Evolutionary conservation across 2,329 filamentous ascomycete species (phyloP), one percentile per base, ranked within the genome.

Genomic region (Colletotrichum liriopes): DNA sequence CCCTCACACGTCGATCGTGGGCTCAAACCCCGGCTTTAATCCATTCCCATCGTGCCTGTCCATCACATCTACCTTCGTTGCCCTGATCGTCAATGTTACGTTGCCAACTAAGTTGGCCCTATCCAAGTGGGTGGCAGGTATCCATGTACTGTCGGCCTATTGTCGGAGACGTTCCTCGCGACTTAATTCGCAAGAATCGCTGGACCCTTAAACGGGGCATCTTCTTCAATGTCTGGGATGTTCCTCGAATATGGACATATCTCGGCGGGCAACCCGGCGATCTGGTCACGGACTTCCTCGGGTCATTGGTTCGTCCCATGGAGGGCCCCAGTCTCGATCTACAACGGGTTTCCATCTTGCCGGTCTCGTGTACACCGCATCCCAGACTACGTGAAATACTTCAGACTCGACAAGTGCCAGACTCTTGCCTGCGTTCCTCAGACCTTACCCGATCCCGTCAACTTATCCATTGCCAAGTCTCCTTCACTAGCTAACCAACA

Each of bases 121-220:
- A 69, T 64, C 52, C 65, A 64, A 72, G 69, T 56, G 69, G 65
- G 32, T 69, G 69, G 52, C 47, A n/a, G 45, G 54, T 37, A 35
- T 63, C 20, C n/a, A 37, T 29, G 65, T 45, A 64, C 59, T n/a
- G 16, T 35, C 16, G 35, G 55, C 43, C 39, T 58, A 32, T 45
- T 62, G 55, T 16, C 29, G 23, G 29, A 32, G 23, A 12, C 32
- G 23, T 63, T 60, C 55, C 47, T 49, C 47, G 59, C 65, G 41
- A 45, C 65, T 60, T 59, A n/a, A 49, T 35, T 64, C 35, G 45
- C 65, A 72, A 54, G 58, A 59, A 51, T 47, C 56, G 45, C 59
- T 54, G 59, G 52, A n/a, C 59, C 65, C 45, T 63, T 41, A 54
- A 68, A 59, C 55, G 43, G 59, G 52, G 52, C 37, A 49, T 51